Percentiles rank a stretch among this genome's conserved stretches.
These are phyloP conservation scores for Bolboschoenus planiculmis DNA, from an alignment of 176 grass and related monocot species.

Conservation along the genomic window DNA sequence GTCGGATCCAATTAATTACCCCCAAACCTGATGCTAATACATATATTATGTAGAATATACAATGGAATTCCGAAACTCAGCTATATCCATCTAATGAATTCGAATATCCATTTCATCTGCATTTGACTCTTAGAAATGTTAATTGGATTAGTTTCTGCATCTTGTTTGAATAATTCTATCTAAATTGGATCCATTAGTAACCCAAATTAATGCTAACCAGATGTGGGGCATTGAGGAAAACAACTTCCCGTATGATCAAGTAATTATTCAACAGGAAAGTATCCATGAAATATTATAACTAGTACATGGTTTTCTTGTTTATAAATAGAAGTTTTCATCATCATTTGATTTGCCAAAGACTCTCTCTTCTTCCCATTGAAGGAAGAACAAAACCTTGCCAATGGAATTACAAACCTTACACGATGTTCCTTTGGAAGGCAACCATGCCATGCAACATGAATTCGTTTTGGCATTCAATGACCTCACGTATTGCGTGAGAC, in stretches of 20 bases:
- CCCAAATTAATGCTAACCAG: background rate
- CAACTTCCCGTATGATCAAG: background rate
- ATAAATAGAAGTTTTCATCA: background rate
- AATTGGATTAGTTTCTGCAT: background rate
- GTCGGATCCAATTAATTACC: background rate
- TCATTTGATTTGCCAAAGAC: background rate
- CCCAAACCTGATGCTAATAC: background rate
- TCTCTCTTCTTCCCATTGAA: background rate
- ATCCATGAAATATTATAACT: background rate
- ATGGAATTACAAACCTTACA: conserved; percentile 11
- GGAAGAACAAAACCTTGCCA: background rate
- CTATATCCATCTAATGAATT: no score
- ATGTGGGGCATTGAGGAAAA: background rate
- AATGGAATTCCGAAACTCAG: background rate
- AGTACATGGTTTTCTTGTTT: background rate
- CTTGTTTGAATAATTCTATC: background rate
- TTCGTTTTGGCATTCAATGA: background rate
- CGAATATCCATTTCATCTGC: background rate
- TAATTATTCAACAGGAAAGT: background rate
- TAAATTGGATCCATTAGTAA: background rate
- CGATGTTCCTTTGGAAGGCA: background rate
- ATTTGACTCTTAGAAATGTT: background rate
- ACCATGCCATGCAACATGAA: background rate
- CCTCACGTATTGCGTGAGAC: conserved; percentile 5
- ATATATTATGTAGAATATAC: background rate